Evolutionary conservation across 1,139 yeast genomes (phyloP).

Genomic region (Chernovozyma sophiae-reginae): DNA sequence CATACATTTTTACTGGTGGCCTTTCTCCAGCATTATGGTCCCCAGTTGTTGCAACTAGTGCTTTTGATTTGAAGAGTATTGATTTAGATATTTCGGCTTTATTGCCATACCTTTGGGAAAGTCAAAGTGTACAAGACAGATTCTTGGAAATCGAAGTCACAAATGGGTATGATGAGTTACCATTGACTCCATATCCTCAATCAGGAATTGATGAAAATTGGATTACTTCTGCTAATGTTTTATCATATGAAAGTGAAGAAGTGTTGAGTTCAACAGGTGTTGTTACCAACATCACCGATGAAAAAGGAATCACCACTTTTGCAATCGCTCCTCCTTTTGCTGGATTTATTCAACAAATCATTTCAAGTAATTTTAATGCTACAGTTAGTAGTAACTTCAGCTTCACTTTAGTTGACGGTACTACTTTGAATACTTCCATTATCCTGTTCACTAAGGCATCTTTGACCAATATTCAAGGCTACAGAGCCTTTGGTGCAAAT

Average conservation of each 20-base stretch:
- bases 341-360: constrained; percentile 33
- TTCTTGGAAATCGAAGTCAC: constrained; percentile 45
- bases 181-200: constrained; percentile 11
- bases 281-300: constrained; percentile 20
- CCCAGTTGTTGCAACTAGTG: constrained; percentile 67
- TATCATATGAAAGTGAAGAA: constrained; percentile 53
- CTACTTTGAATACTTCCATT: constrained; percentile 23
- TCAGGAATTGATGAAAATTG: constrained; percentile 55
- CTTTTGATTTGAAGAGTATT: constrained; percentile 67
- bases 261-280: constrained; percentile 39
- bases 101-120: constrained; percentile 58
- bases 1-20: constrained; percentile 74
- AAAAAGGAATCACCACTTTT: constrained; percentile 14
- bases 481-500: constrained; percentile 24
- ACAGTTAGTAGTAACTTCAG: constrained; percentile 26
- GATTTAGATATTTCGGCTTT: constrained; percentile 65
- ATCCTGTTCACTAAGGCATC: constrained; percentile 23
- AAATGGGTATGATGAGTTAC: constrained; percentile 52
- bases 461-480: constrained; percentile 31
- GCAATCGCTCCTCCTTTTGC: constrained; percentile 27
- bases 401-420: constrained; percentile 33
- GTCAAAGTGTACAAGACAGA: constrained; percentile 16
- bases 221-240: constrained; percentile 64
- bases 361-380: constrained; percentile 28
- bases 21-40: constrained; percentile 75